Evolutionary conservation across 2,329 filamentous ascomycete species (phyloP).

Genomic region (Pseudogymnoascus sp.): DNA sequence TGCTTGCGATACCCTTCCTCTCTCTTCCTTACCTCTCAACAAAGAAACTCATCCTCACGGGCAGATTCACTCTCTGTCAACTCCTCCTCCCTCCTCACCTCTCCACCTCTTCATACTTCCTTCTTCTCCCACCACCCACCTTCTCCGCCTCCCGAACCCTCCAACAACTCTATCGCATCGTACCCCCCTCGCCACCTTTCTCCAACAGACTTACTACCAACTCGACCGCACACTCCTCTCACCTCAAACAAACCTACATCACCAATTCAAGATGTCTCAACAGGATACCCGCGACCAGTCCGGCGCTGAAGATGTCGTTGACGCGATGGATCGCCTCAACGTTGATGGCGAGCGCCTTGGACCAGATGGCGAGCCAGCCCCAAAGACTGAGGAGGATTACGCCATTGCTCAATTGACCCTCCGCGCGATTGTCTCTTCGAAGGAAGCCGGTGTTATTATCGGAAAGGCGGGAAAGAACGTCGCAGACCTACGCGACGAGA

Average conservation of each 20-base stretch:
- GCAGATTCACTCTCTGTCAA: slow-evolving; percentile 15
- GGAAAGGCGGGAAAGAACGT: slow-evolving; percentile 98
- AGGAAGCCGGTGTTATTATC: slow-evolving; percentile 98
- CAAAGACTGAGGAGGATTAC: slow-evolving; percentile 96
- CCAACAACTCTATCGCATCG: slow-evolving; percentile 14
- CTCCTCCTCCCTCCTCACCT: slow-evolving; percentile 14
- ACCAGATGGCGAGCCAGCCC: slow-evolving; percentile 68
- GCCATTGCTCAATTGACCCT: slow-evolving; percentile 86
- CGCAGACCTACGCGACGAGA: slow-evolving; percentile 92
- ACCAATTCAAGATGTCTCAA: slow-evolving; percentile 23
- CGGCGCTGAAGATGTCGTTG: slow-evolving; percentile 45
- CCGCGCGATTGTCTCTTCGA: slow-evolving; percentile 95
- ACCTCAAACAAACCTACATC: slow-evolving; percentile 7
- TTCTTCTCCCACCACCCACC: slow-evolving; percentile 16
- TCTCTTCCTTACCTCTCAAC: slow-evolving; percentile 12
- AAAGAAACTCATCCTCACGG: slow-evolving; percentile 18
- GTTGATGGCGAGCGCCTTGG: slow-evolving; percentile 49
- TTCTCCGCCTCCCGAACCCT: slow-evolving; percentile 9
- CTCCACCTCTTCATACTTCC: slow-evolving; percentile 10
- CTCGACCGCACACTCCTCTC: not conserved
- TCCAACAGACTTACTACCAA: slow-evolving; percentile 5
- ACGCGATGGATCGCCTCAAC: slow-evolving; percentile 59
- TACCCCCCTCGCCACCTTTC: slow-evolving; percentile 15
- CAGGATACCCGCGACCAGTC: slow-evolving; percentile 26
- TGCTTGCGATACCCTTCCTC: slow-evolving; percentile 18